These are phyloP conservation scores for Pistacia integerrima DNA, from an alignment of 345 rosid species.

Conservation along the genomic window DNA sequence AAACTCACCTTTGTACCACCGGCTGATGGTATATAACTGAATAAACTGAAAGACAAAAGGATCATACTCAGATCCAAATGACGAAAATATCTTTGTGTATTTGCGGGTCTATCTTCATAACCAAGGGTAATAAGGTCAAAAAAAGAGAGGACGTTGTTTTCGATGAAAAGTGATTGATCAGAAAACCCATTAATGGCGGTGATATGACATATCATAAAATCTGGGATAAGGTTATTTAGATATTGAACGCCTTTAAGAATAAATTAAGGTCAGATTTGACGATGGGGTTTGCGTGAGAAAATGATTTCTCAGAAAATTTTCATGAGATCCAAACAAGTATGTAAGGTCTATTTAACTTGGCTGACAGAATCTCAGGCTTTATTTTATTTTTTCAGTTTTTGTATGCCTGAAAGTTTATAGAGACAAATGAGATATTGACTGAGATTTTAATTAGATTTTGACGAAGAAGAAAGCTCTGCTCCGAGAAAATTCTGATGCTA, in stretches of 20 bases:
- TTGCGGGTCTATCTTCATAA: too few relatives aligned
- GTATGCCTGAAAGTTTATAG: background rate
- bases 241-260: background rate
- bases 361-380: slow-evolving; percentile 5
- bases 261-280: background rate
- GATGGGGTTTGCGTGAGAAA: background rate
- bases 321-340: slow-evolving; percentile 5
- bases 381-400: background rate
- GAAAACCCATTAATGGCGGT: slow-evolving; percentile 21
- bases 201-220: slow-evolving; percentile 11
- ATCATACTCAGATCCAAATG: background rate
- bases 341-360: background rate
- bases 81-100: background rate
- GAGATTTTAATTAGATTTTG: background rate
- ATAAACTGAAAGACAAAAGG: background rate
- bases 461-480: background rate
- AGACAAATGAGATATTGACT: background rate
- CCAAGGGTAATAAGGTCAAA: background rate
- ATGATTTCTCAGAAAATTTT: background rate
- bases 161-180: slow-evolving; percentile 15
- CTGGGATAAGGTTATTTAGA: background rate
- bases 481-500: background rate
- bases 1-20: background rate
- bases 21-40: background rate
- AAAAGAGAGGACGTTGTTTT: background rate